Evolutionary conservation across 1,284 basidiomycete genomes (phyloP), one percentile per base, ranked within the genome.

Genomic region (Ceratorhiza oryzae-sativae): DNA sequence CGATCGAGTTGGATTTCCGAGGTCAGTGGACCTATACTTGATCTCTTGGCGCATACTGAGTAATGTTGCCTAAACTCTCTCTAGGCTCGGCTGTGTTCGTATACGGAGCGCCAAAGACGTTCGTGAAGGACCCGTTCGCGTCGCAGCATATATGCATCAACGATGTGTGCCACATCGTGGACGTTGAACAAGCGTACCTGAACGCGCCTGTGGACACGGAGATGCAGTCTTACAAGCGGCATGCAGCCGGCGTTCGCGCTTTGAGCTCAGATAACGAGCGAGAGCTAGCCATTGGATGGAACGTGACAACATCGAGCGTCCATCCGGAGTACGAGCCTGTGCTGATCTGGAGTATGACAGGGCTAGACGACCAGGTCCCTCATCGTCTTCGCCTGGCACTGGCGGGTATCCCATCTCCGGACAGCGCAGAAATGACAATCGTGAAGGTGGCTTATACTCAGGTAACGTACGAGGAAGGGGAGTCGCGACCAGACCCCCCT

Each of bases 311-410:
- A 10, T 61, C 59, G 25, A 25, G 39, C 13, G 36, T 46, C 3
- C 59, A 61, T n/a, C 59, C 59, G 13, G 59, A 61, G 25, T 25
- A 41, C 18, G 59, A 61, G 25, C 42, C 42, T 15, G 59, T 61
- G 27, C 59, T 61, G 8, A 45, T 61, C 39, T 61, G 59, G 59
- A 61, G 59, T 25, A 61, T 61, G 36, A 46, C 42, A n/a, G 59
- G 59, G 13, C 59, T 61, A 20, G 59, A 61, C 25, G 59, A 61
- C 25, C 36, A 46, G 23, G 42, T 46, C 1, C 2, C 39, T 18
- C 59, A 61, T 18, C 45, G 13, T 1, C 59, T 61, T n/a, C 39
- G 59, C 3, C 27, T 61, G n/a, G 59, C 59, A 25, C 59, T 61
- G 15, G 59, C 59, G 5, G n/a, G 13, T 15, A 13, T 61, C 10